phyloP scores from a whole-genome alignment of 2,329 filamentous ascomycete genomes.

The Westerdykella sp. region DNA sequence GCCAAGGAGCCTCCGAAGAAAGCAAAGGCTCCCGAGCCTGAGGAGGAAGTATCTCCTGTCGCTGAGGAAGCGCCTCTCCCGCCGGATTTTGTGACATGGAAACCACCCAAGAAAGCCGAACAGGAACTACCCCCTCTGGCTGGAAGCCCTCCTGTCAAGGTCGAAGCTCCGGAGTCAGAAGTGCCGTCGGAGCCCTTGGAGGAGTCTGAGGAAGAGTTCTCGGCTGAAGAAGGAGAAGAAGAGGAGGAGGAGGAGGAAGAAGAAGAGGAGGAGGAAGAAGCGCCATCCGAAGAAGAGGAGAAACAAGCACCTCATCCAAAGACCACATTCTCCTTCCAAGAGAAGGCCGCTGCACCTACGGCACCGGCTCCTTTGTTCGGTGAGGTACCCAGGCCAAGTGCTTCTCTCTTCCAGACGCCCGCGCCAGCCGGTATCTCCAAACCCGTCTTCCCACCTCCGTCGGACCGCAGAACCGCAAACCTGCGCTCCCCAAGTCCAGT shows the following conservation, averaged over 20 bases:
- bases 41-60: constrained; percentile 10
- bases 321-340: constrained; percentile 13
- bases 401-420: constrained; percentile 5
- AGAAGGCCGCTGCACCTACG: constrained; percentile 23
- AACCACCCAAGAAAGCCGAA: constrained; percentile 25
- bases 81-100: constrained; percentile 29
- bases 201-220: constrained; percentile 35
- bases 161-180: constrained; percentile 33
- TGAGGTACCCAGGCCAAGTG: constrained; percentile 3
- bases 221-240: constrained; percentile 34
- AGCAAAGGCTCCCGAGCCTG: constrained; percentile 10
- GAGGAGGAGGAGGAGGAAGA: constrained; percentile 30
- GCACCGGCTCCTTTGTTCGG: constrained; percentile 20
- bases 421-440: constrained; percentile 36
- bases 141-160: constrained; percentile 44
- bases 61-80: constrained; percentile 36
- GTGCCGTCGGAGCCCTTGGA: constrained; percentile 27
- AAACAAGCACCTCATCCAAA: constrained; percentile 12
- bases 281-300: constrained; percentile 1
- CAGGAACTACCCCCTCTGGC: constrained; percentile 43
- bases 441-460: constrained; percentile 49
- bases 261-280: constrained; percentile 39
- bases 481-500: constrained; percentile 69
- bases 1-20: constrained; percentile 5
- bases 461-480: constrained; percentile 44